Base-by-base conservation (phyloP, 768 basidiomycete species). In the Tylopilus sp. region DNA sequence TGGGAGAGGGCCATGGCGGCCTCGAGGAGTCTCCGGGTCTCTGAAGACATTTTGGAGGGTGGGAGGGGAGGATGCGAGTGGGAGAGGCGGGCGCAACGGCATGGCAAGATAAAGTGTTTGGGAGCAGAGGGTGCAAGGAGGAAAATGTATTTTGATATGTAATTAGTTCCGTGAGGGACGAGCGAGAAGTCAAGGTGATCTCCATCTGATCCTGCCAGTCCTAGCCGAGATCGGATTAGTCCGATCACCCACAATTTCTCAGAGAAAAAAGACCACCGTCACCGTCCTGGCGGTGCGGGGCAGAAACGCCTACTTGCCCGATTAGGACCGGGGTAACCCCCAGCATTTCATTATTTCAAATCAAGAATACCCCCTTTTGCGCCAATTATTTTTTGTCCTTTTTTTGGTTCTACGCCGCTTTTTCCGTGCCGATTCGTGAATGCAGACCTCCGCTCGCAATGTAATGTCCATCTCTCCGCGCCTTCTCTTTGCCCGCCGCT, bases 1-100 rank as follows among this genome's bases (percentile, higher is more conserved):
- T 73, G 72, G 28, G 89, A 91, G 69, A 93, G 86, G 53, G 86
- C 82, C 44, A 75, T 71, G 34, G 91, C 89, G 31, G 90, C 89
- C 68, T 89, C 84, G 64, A 92, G 71, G 59, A 92, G 81, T 69
- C 89, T 78, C 63, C 77, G 74, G 48, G 85, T 87, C 62, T 90
- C 86, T 63, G 83, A 78, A 4, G 70, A 54, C 85, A 88, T 88
- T 14, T 33, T 48, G 48, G 40, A 19, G 43, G 42, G 19, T n/a
- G 30, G 37, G 6, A 28, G 41, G 4, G 55, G 51, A 49, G 64
- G 62, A 62, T 64, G 62, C 16, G 53, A 58, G 60, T 22, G 63
- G 59, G 63, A 61, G 49, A 52, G 66, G 3, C 22, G 75, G 68
- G 69, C 59, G 66, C 63, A 74, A 71, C 5, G 73, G 69, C 81